phyloP scores from a whole-genome alignment of 1,284 basidiomycete species.

The Sporisorium graminicola region DNA sequence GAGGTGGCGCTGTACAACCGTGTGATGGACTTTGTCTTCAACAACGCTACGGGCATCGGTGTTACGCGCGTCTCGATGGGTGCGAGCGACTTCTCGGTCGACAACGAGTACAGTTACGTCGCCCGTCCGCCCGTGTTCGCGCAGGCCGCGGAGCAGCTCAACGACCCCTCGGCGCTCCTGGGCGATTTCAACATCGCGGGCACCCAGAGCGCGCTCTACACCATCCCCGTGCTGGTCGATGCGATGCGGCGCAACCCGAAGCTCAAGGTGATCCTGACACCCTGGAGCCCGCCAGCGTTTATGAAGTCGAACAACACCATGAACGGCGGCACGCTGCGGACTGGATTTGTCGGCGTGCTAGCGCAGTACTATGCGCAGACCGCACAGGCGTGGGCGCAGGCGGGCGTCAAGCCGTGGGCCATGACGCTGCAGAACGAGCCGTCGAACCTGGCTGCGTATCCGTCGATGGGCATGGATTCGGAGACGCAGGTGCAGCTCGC shows the following conservation, averaged over 20 bases:
- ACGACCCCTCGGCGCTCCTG: slow-evolving; percentile 29
- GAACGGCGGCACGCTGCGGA: slow-evolving; percentile 45
- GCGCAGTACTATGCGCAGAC: slow-evolving; percentile 53
- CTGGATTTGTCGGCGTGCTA: slow-evolving; percentile 30
- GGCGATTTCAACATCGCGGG: slow-evolving; percentile 28
- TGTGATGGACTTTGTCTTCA: slow-evolving; percentile 55
- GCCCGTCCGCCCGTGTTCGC: slow-evolving; percentile 16
- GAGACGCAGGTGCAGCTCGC: slow-evolving; percentile 32
- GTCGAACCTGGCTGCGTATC: slow-evolving; percentile 37
- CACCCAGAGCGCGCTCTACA: slow-evolving; percentile 33
- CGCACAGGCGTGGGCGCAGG: slow-evolving; percentile 26
- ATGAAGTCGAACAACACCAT: slow-evolving; percentile 56
- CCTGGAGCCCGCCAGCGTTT: slow-evolving; percentile 58
- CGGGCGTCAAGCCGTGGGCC: slow-evolving; percentile 49
- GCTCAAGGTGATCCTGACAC: slow-evolving; percentile 52
- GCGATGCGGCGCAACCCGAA: slow-evolving; percentile 40
- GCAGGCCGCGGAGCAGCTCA: slow-evolving; percentile 16
- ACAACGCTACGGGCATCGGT: slow-evolving; percentile 48
- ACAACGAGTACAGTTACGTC: slow-evolving; percentile 36
- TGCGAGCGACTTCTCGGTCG: slow-evolving; percentile 49
- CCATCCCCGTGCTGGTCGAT: slow-evolving; percentile 54
- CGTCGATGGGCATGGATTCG: slow-evolving; percentile 48
- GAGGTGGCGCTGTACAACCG: slow-evolving; percentile 37
- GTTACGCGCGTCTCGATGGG: slow-evolving; percentile 52
- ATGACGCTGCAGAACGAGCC: slow-evolving; percentile 64